A percentile compares a stretch with the other conserved stretches of the same genome.
These are phyloP conservation scores for Chalaropsis thielavioides DNA, from an alignment of 2,329 filamentous ascomycete species.

Conservation along the genomic window DNA sequence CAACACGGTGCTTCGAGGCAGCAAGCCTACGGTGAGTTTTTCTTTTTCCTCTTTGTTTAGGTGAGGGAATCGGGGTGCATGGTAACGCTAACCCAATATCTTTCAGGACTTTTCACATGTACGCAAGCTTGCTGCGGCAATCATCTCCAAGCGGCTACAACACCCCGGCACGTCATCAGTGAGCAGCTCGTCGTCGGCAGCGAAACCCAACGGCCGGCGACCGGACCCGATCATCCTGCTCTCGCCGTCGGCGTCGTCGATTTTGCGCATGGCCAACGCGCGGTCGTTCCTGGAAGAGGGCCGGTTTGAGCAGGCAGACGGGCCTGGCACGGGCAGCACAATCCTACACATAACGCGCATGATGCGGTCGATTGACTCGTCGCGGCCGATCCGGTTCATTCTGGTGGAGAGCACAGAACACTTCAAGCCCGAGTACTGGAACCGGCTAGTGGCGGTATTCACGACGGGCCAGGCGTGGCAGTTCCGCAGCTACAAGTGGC, in stretches of 20 bases:
- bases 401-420: conserved; percentile 84
- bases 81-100: neutral
- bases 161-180: conserved; percentile 24
- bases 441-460: conserved; percentile 86
- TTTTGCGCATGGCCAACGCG: conserved; percentile 90
- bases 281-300: conserved; percentile 84
- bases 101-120: conserved; percentile 81
- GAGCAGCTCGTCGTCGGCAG: conserved; percentile 29
- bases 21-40: conserved; percentile 65
- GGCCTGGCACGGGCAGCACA: conserved; percentile 51
- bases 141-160: conserved; percentile 50
- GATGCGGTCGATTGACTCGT: conserved; percentile 55
- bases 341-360: conserved; percentile 75
- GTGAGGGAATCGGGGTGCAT: neutral
- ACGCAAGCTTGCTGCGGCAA: conserved; percentile 67
- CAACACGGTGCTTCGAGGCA: conserved; percentile 72
- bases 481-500: conserved; percentile 98
- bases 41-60: neutral
- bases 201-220: conserved; percentile 34
- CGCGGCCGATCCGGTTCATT: conserved; percentile 75
- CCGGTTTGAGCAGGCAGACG: conserved; percentile 63
- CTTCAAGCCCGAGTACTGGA: conserved; percentile 98
- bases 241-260: conserved; percentile 85
- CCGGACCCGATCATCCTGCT: conserved; percentile 88
- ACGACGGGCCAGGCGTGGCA: conserved; percentile 97